Base-by-base conservation (phyloP, 495 filamentous ascomycete species). In the Daldinia loculata region DNA sequence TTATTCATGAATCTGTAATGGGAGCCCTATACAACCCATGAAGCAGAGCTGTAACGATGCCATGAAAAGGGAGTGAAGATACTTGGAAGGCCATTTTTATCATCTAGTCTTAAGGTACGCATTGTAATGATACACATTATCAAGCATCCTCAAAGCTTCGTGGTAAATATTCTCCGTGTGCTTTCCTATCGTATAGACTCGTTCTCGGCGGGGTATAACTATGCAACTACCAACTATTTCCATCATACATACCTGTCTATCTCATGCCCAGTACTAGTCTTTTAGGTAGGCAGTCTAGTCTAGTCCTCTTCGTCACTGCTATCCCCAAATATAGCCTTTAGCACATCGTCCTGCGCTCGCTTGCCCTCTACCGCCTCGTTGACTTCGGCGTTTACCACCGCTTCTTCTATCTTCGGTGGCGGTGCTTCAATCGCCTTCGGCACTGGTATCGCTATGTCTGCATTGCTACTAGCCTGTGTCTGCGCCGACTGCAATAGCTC, bases 311-410 rank as follows among this genome's bases (percentile, higher is more conserved):
- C 90, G 67, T 94, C 90, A 72, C 92, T 91, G 61, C 90, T 92
- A 76, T 92, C 93, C 8, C 95, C 95, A 84, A 99, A 99, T 15
- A 99, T 93, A 22, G 93, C 93, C 77, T 89, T 92, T 75, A 99
- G 96, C 3, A 98, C 90, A n/a, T 91, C 93, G 52, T 97, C 95
- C 2, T 90, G 90, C 4, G 94, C 92, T 62, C 89, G 89, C 70
- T 91, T 85, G 0, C 86, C 92, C 71, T 97, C 94, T 30, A 99
- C 74, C 14, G 95, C 95, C 65, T 95, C 92, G 76, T 98, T 99
- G 60, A 83, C 86, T 63, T 93, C 91, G 0, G 90, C 85, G 81
- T 97, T 90, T 41, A 98, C 75, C 3, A 83, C 79, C 12, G 76
- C 75, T 52, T 66, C 70, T 43, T 48, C 62, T 19, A 26, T 45